phyloP scores from a whole-genome alignment of 352 stramenopile species.

The Globisporangium spiculum region DNA sequence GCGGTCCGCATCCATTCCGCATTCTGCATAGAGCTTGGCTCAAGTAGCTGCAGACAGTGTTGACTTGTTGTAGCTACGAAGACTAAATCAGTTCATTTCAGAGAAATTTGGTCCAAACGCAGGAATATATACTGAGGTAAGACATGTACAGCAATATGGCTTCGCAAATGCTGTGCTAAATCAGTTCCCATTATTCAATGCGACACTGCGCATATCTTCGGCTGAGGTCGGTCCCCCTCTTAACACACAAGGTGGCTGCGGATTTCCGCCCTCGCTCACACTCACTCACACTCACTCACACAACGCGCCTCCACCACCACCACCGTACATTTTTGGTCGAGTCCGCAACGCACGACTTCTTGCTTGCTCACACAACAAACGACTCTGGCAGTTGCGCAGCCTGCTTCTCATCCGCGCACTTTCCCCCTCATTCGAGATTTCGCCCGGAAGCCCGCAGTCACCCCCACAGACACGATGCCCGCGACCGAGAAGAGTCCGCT shows the following conservation, averaged over 20 bases:
- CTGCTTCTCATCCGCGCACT: background rate
- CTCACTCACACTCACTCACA: background rate
- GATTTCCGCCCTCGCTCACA: background rate
- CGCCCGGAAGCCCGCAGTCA: background rate
- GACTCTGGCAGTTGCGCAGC: background rate
- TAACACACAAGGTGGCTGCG: slow-evolving; percentile 7
- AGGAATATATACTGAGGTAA: too few species aligned
- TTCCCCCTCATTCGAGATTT: slow-evolving; percentile 15
- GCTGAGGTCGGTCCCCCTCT: background rate
- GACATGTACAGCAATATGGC: background rate
- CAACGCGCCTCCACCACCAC: background rate
- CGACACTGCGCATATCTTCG: background rate
- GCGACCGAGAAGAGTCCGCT: slow-evolving; percentile 58
- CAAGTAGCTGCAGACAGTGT: background rate
- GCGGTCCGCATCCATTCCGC: background rate
- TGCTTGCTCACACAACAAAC: background rate
- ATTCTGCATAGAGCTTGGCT: slow-evolving; percentile 1
- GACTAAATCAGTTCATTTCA: too few species aligned
- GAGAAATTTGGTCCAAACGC: too few species aligned
- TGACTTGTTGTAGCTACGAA: too few species aligned
- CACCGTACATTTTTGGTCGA: background rate
- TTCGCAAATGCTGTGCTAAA: background rate
- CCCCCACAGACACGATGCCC: slow-evolving; percentile 2
- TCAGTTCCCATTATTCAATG: background rate
- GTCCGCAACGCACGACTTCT: background rate